Conservation (phyloP, 108 stramenopile species). For the Pseudonitzschia delicatissima region DNA sequence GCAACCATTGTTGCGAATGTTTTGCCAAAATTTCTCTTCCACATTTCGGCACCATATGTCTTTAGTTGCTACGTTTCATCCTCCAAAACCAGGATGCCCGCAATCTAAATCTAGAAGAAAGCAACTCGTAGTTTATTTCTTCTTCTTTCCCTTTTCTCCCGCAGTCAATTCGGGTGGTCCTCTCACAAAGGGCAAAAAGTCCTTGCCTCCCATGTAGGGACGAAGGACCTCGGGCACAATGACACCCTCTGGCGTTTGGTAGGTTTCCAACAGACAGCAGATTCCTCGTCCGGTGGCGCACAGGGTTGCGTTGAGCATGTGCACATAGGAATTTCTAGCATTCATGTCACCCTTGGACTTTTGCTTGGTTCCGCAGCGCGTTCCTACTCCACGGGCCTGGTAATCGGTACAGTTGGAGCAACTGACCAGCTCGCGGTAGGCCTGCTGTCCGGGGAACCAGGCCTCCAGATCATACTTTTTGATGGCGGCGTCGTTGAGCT, state of each 20-base stretch:
- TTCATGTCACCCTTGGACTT: slow-evolving; percentile 70
- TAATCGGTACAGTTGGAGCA: slow-evolving; percentile 99
- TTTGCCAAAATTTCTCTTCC: too few species aligned
- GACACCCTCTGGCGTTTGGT: slow-evolving; percentile 93
- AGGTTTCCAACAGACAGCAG: slow-evolving; percentile 96
- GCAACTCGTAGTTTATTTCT: slow-evolving; percentile 29
- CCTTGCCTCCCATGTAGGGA: slow-evolving; percentile 98
- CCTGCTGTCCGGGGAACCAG: slow-evolving; percentile 98
- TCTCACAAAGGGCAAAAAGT: slow-evolving; percentile 96
- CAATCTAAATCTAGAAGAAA: too few species aligned
- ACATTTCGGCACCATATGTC: too few species aligned
- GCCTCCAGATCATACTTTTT: slow-evolving; percentile 99
- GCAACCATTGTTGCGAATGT: too few species aligned
- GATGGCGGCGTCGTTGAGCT: slow-evolving; percentile 97
- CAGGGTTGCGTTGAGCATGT: slow-evolving; percentile 98
- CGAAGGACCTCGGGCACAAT: slow-evolving; percentile 93
- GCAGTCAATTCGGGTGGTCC: slow-evolving; percentile 83
- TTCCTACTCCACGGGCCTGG: slow-evolving; percentile 95
- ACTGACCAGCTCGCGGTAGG: slow-evolving; percentile 96
- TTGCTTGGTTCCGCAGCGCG: slow-evolving; percentile 90
- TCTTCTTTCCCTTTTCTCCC: slow-evolving; percentile 70
- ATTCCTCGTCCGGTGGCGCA: slow-evolving; percentile 98
- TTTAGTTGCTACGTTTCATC: too few species aligned
- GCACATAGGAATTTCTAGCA: slow-evolving; percentile 82
- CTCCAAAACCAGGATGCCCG: too few species aligned